These are phyloP conservation scores for Metarhizium sp. DNA, from an alignment of 2,329 filamentous ascomycete genomes.

Conservation along the genomic window DNA sequence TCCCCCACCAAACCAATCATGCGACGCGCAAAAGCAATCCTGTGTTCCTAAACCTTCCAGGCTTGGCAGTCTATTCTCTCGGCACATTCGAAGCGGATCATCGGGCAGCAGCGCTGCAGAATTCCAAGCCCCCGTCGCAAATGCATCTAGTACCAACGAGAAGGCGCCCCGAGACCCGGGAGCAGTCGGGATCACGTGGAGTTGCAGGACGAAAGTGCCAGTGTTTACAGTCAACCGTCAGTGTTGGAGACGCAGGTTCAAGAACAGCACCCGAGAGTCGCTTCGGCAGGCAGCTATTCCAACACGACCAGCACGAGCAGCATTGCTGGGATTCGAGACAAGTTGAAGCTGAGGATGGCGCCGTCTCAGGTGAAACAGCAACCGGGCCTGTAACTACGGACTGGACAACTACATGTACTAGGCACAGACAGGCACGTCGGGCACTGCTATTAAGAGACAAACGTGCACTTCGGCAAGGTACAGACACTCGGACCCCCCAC, in stretches of 20 bases:
- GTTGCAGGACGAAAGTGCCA: neutral
- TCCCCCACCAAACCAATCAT: neutral
- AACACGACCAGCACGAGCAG: neutral
- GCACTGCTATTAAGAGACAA: too few relatives aligned
- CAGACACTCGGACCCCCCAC: too few relatives aligned
- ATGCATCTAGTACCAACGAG: neutral
- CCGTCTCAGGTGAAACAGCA: neutral
- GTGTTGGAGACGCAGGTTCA: neutral
- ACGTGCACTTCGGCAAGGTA: too few relatives aligned
- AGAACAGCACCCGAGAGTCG: neutral
- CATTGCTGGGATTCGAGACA: neutral
- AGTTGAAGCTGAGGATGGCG: neutral
- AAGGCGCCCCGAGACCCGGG: neutral
- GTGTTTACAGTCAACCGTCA: neutral
- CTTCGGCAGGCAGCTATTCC: neutral
- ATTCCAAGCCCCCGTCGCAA: neutral
- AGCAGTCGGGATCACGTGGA: neutral
- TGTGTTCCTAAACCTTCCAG: neutral
- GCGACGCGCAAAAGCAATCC: neutral
- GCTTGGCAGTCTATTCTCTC: neutral
- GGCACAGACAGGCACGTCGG: neutral
- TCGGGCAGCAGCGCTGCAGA: neutral
- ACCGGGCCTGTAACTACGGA: too few relatives aligned
- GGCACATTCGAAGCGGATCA: neutral
- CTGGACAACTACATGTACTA: neutral